Evolutionary conservation across 345 rosid species (phyloP), one percentile per base, ranked within the genome.

Genomic region (Gossypioides kirkii): DNA sequence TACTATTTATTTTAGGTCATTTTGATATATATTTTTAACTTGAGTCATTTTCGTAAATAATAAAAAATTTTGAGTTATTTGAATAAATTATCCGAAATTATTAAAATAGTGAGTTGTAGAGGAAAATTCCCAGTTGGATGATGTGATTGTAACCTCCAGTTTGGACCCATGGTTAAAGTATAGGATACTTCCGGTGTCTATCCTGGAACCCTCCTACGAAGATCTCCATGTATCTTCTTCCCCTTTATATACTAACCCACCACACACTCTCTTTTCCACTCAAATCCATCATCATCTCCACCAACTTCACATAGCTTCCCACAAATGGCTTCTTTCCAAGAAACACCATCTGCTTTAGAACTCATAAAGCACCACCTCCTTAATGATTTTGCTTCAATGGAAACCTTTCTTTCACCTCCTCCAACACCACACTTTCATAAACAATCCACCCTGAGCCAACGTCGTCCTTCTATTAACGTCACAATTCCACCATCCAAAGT

Each of bases 311-410:
- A 3, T 13, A 6, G 22, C 3, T 8, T 7, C 9, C 43, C 13
- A 32, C 0, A 28, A 25, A 82, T 80, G 86, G 86, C 76, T 3
- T 73, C 60, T 49, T 18, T 11, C 0, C 53, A 80, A 61, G 94
- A 90, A 63, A 41, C 79, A 63, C 82, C 85, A 20, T 32, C 38
- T 32, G 62, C 88, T 55, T 76, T 91, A 59, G 91, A 91, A 53
- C 81, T 75, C 76, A 90, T 91, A 7, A 84, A 82, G 74, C 86
- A 85, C 41, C 92, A 90, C 80, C 94, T 90, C 61, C 81, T 87
- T 71, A 78, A 82, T 36, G 96, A 87, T 70, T 86, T 73, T 56
- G 14, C 77, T 72, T 79, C 89, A 68, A 73, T 75, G 67, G 91
- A 85, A 65, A 50, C 49, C 50, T 72, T 80, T 78, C 47, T 80